phyloP scores from a whole-genome alignment of 2,329 filamentous ascomycete species.

The Fusarium sp. region DNA sequence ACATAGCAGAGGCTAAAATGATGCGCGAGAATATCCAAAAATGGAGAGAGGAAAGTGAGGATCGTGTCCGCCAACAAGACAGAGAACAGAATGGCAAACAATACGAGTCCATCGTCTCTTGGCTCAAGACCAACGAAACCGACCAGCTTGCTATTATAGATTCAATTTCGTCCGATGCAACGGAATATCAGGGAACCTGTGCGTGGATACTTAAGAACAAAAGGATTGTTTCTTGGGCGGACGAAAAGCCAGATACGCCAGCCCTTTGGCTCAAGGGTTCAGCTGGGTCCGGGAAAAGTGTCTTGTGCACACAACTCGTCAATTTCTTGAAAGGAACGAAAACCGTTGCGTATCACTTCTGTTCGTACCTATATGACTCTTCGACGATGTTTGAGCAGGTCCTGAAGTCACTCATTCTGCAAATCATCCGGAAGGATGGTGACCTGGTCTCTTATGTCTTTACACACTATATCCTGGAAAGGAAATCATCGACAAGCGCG shows the following conservation, averaged over 20 bases:
- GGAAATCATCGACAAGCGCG: background rate
- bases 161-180: slow-evolving; percentile 1
- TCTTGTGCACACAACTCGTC: slow-evolving; percentile 24
- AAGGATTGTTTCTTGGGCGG: slow-evolving; percentile 11
- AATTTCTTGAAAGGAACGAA: slow-evolving; percentile 15
- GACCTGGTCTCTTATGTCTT: slow-evolving; percentile 22
- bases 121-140: slow-evolving; percentile 19
- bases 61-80: background rate
- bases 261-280: slow-evolving; percentile 22
- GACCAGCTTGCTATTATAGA: slow-evolving; percentile 21
- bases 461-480: slow-evolving; percentile 24
- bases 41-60: slow-evolving; percentile 28
- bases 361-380: slow-evolving; percentile 5
- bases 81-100: slow-evolving; percentile 10
- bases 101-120: slow-evolving; percentile 16
- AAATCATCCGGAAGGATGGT: slow-evolving; percentile 14
- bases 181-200: slow-evolving; percentile 11
- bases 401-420: slow-evolving; percentile 1
- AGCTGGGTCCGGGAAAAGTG: slow-evolving; percentile 31
- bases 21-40: slow-evolving; percentile 24
- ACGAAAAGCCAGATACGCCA: slow-evolving; percentile 1
- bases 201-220: slow-evolving; percentile 20
- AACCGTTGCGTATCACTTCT: slow-evolving; percentile 22
- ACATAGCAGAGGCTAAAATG: slow-evolving; percentile 43
- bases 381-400: slow-evolving; percentile 27